Evolutionary conservation across 2,329 filamentous ascomycete species (phyloP).

Genomic region (Epichloe scottii): DNA sequence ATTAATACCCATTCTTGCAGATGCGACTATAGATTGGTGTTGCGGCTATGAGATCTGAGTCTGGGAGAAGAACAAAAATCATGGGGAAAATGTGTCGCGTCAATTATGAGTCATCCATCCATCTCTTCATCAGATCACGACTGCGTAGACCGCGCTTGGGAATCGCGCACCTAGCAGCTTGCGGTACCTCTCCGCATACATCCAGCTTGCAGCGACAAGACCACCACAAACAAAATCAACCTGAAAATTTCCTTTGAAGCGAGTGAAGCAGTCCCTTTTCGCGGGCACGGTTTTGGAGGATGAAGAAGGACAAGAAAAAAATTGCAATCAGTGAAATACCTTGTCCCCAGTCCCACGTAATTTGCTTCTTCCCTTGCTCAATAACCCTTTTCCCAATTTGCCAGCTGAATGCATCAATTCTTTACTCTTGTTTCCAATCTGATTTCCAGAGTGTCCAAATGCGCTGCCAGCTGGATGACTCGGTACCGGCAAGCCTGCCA

Average conservation of each 20-base stretch:
- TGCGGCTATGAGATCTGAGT: constrained; percentile 6
- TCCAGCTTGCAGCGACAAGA: neutral
- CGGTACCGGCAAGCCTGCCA: constrained; percentile 22
- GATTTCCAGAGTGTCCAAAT: constrained; percentile 43
- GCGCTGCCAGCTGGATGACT: constrained; percentile 29
- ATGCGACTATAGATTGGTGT: constrained; percentile 15
- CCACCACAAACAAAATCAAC: neutral
- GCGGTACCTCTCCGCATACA: neutral
- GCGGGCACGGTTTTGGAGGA: constrained; percentile 3
- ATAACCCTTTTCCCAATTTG: constrained; percentile 78
- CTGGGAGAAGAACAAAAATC: neutral
- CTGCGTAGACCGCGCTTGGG: constrained; percentile 7
- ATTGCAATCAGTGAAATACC: constrained; percentile 61
- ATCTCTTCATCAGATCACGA: constrained; percentile 20
- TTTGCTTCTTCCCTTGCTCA: constrained; percentile 83
- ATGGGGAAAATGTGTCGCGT: constrained; percentile 20
- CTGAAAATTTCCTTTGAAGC: constrained; percentile 7
- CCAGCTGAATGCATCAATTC: constrained; percentile 78
- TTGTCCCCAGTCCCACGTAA: constrained; percentile 66
- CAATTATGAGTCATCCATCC: constrained; percentile 29
- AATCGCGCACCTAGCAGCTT: constrained; percentile 1
- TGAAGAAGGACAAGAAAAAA: constrained; percentile 16
- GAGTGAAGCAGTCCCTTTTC: neutral
- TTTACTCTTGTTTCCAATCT: constrained; percentile 75
- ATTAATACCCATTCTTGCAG: constrained; percentile 21